Evolutionary conservation across 148 eudicot genomes (phyloP).

Genomic region (Rhododendron williamsianum): DNA sequence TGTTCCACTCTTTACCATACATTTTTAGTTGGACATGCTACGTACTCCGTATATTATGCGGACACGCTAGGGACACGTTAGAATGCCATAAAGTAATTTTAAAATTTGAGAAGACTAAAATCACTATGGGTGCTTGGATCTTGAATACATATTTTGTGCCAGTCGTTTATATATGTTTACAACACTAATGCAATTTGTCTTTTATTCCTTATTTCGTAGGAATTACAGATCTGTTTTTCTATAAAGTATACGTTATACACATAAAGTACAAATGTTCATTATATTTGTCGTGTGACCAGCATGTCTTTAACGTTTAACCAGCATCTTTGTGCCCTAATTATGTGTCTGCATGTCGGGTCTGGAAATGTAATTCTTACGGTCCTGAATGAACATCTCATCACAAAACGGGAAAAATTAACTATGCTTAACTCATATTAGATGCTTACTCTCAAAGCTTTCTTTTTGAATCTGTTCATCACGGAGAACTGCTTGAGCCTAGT

Average conservation of each 20-base stretch:
- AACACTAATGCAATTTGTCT: neutral
- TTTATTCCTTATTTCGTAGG: neutral
- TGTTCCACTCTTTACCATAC: neutral
- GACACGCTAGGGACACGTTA: neutral
- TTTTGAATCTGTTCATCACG: slow-evolving; percentile 84
- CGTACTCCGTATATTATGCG: too few species aligned
- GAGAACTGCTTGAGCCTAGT: slow-evolving; percentile 85
- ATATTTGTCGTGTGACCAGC: neutral
- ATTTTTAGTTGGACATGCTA: neutral
- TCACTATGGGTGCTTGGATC: neutral
- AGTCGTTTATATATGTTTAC: neutral
- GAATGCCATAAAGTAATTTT: neutral
- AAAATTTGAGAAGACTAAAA: neutral
- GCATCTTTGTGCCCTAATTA: neutral
- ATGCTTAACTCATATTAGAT: neutral
- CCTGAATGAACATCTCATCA: neutral
- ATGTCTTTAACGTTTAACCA: neutral
- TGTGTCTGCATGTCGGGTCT: neutral
- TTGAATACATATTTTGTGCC: neutral
- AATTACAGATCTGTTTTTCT: neutral
- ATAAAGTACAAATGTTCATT: neutral
- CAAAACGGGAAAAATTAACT: neutral
- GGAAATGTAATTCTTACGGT: neutral
- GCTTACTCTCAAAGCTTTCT: slow-evolving; percentile 73
- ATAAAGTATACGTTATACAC: neutral